These are phyloP conservation scores for Fusarium citri DNA, from an alignment of 2,329 filamentous ascomycete genomes.

Conservation along the genomic window DNA sequence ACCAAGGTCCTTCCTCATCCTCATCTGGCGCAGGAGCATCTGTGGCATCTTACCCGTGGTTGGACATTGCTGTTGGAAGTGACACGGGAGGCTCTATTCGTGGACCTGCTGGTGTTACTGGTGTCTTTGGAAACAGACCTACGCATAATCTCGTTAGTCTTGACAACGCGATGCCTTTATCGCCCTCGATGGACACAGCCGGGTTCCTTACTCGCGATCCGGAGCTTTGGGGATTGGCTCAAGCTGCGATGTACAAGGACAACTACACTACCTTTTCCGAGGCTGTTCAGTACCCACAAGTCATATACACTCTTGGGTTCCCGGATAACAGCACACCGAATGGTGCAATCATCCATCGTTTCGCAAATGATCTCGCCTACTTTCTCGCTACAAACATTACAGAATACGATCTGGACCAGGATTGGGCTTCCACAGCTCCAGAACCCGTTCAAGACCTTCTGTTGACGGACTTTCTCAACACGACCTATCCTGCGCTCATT, in stretches of 20 bases:
- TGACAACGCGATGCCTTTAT: constrained; percentile 57
- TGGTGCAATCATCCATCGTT: neutral
- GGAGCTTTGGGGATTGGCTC: neutral
- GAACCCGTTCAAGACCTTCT: neutral
- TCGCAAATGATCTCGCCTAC: neutral
- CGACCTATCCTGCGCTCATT: neutral
- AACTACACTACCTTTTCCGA: neutral
- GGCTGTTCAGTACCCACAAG: neutral
- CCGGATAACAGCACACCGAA: neutral
- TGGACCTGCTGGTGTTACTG: constrained; percentile 57
- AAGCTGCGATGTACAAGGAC: neutral
- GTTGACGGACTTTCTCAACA: neutral
- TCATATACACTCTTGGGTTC: neutral
- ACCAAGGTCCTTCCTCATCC: constrained; percentile 59
- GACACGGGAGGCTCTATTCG: constrained; percentile 53
- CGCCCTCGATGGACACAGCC: constrained; percentile 54
- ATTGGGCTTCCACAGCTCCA: neutral
- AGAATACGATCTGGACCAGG: neutral
- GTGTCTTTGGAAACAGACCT: constrained; percentile 60
- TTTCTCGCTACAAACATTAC: neutral
- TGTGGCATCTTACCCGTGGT: constrained; percentile 57
- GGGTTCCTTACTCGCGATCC: constrained; percentile 15
- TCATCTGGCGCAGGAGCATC: constrained; percentile 56
- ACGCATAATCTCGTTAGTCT: constrained; percentile 52
- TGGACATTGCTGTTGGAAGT: constrained; percentile 48